phyloP scores from a whole-genome alignment of 257 asterid genomes.

The Scutellaria baicalensis region DNA sequence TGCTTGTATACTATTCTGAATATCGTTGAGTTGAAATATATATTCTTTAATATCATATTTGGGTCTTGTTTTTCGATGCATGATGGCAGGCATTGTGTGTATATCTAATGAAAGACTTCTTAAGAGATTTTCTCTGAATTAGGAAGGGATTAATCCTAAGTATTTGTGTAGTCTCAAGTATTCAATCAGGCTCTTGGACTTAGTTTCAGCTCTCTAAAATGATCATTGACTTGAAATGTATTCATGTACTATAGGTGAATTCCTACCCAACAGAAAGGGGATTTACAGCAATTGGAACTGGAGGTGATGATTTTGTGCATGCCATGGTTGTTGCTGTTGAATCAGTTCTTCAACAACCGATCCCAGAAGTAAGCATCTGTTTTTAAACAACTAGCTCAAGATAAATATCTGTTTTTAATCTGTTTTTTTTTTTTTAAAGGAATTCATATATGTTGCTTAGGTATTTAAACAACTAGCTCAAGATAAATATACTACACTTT shows the following conservation, averaged over 20 bases:
- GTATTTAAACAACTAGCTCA: background rate
- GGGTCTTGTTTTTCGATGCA: background rate
- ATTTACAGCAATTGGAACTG: conserved; percentile 93
- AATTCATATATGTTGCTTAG: background rate
- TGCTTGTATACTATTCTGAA: background rate
- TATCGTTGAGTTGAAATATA: background rate
- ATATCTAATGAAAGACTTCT: background rate
- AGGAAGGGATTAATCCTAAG: background rate
- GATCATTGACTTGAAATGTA: background rate
- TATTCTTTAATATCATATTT: background rate
- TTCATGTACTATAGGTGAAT: conserved; percentile 49
- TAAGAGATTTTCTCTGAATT: background rate
- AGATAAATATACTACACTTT: background rate
- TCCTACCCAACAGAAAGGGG: conserved; percentile 88
- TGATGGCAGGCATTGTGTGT: background rate
- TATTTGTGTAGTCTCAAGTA: background rate
- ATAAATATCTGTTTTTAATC: background rate
- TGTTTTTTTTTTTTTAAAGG: background rate
- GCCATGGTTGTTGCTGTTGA: conserved; percentile 96
- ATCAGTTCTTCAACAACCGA: conserved; percentile 66
- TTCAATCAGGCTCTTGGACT: background rate
- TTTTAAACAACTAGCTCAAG: too few relatives aligned
- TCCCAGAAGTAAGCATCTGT: conserved; percentile 57
- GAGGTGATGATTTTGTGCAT: conserved; percentile 93
- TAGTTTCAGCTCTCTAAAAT: conserved; percentile 7